Conservation (phyloP, 768 basidiomycete genomes). For the Podaxis sp. region DNA sequence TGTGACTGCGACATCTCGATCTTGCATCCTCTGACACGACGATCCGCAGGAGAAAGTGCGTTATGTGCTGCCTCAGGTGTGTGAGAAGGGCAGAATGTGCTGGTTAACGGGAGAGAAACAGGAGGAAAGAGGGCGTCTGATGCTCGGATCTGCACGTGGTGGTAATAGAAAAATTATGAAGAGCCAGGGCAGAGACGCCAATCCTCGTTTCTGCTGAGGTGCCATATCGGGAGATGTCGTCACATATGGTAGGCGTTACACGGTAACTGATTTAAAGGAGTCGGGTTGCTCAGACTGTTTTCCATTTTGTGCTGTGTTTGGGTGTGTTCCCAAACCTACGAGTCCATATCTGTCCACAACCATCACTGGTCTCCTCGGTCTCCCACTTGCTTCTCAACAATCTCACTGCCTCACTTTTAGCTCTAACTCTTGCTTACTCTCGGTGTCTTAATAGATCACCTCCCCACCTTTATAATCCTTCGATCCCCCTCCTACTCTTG, state of each 20-base stretch:
- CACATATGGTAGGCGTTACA: slow-evolving; percentile 8
- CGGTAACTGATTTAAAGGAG: slow-evolving; percentile 7
- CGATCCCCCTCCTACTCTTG: neutral
- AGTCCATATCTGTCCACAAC: slow-evolving; percentile 13
- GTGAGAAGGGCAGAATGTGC: neutral
- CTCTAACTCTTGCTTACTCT: neutral
- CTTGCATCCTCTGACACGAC: slow-evolving; percentile 2
- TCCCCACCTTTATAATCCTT: slow-evolving; percentile 8
- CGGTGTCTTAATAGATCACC: slow-evolving; percentile 12
- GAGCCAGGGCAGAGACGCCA: slow-evolving; percentile 23
- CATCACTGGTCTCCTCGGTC: slow-evolving; percentile 5
- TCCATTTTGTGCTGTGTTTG: slow-evolving; percentile 4
- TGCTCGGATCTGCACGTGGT: neutral
- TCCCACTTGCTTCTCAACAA: neutral
- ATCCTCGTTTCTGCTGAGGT: slow-evolving; percentile 22
- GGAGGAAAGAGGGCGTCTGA: neutral
- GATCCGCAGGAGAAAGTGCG: neutral
- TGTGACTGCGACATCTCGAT: slow-evolving; percentile 11
- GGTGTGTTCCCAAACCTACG: neutral
- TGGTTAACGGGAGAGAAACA: neutral
- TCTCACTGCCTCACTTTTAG: slow-evolving; percentile 13
- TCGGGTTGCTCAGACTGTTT: neutral
- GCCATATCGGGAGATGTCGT: slow-evolving; percentile 12
- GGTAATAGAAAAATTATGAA: neutral
- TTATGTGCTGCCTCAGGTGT: neutral